These are phyloP conservation scores for Cairneyella variabilis DNA, from an alignment of 495 filamentous ascomycete genomes.

Conservation along the genomic window DNA sequence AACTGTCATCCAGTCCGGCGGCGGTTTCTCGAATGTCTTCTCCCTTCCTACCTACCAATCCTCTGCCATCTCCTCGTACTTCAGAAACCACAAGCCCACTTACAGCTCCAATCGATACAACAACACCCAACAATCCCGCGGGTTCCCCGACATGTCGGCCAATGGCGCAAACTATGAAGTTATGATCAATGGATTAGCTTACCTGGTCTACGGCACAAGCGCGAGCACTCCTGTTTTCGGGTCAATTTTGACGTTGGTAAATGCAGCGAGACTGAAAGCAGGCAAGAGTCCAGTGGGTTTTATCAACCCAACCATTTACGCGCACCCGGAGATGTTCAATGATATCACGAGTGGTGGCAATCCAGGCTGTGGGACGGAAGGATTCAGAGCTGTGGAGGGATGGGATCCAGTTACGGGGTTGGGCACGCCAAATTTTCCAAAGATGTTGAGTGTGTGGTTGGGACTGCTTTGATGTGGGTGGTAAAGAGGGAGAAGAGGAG, in stretches of 20 bases:
- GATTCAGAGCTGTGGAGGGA: constrained; percentile 49
- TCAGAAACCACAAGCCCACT: constrained; percentile 11
- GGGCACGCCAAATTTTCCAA: constrained; percentile 51
- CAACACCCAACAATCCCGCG: constrained; percentile 35
- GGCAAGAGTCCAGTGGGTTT: constrained; percentile 51
- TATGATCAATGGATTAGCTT: constrained; percentile 24
- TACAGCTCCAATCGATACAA: constrained; percentile 24
- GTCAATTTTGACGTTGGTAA: constrained; percentile 42
- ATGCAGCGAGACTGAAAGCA: constrained; percentile 41
- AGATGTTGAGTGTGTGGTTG: constrained; percentile 44
- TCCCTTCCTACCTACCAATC: constrained; percentile 18
- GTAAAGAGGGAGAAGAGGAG: too few species aligned
- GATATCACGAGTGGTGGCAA: constrained; percentile 49
- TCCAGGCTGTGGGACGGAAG: constrained; percentile 44
- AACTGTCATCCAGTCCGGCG: constrained; percentile 34
- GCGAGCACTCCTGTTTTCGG: constrained; percentile 33
- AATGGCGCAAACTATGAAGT: constrained; percentile 26
- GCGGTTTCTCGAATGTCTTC: constrained; percentile 47
- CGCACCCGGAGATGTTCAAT: constrained; percentile 40
- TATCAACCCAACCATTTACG: constrained; percentile 49
- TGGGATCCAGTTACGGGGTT: constrained; percentile 61
- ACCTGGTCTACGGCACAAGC: constrained; percentile 30
- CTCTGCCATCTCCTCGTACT: constrained; percentile 10
- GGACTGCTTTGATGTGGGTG: constrained; percentile 17
- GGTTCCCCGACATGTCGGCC: constrained; percentile 35